phyloP scores from a whole-genome alignment of 805 yeast species.

The baker's yeast (Saccharomyces cerevisiae) region DNA sequence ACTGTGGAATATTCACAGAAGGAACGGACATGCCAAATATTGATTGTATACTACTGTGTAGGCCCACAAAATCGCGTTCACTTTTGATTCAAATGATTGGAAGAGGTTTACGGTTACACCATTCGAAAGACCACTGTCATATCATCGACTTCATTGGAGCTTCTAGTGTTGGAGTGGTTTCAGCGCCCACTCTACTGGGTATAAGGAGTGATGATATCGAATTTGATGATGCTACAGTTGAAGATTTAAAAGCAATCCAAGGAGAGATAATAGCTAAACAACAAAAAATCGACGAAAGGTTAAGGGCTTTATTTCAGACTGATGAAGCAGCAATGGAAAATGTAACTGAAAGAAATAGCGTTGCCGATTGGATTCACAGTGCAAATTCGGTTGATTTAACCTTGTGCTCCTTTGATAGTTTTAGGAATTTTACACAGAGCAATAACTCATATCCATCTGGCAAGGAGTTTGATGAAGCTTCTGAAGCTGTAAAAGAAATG shows the following conservation, averaged over 20 bases:
- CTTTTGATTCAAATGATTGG: slow-evolving; percentile 84
- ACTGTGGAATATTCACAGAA: slow-evolving; percentile 86
- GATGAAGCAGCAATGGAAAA: slow-evolving; percentile 6
- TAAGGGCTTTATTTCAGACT: background rate
- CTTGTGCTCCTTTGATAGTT: slow-evolving; percentile 34
- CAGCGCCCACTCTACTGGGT: slow-evolving; percentile 47
- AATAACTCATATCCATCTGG: background rate
- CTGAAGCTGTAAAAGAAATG: slow-evolving; percentile 11
- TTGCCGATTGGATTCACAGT: slow-evolving; percentile 10
- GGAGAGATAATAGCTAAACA: slow-evolving; percentile 10
- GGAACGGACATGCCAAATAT: slow-evolving; percentile 91
- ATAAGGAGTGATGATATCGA: slow-evolving; percentile 13
- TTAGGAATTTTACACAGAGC: slow-evolving; percentile 27
- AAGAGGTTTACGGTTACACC: slow-evolving; percentile 65
- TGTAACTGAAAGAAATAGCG: slow-evolving; percentile 7
- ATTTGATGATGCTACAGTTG: slow-evolving; percentile 28
- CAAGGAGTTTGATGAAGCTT: slow-evolving; percentile 4
- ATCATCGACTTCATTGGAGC: slow-evolving; percentile 72
- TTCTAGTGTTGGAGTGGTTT: slow-evolving; percentile 42
- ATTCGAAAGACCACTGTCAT: slow-evolving; percentile 58
- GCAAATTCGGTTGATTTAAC: slow-evolving; percentile 25
- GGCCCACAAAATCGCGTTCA: slow-evolving; percentile 73
- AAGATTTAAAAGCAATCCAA: slow-evolving; percentile 27
- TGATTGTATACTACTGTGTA: slow-evolving; percentile 66
- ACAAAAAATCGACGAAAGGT: slow-evolving; percentile 8